Percentiles rank a stretch among this genome's conserved stretches.
Conservation (phyloP, 2,329 filamentous ascomycete genomes). For the Pseudogymnoascus sp. region DNA sequence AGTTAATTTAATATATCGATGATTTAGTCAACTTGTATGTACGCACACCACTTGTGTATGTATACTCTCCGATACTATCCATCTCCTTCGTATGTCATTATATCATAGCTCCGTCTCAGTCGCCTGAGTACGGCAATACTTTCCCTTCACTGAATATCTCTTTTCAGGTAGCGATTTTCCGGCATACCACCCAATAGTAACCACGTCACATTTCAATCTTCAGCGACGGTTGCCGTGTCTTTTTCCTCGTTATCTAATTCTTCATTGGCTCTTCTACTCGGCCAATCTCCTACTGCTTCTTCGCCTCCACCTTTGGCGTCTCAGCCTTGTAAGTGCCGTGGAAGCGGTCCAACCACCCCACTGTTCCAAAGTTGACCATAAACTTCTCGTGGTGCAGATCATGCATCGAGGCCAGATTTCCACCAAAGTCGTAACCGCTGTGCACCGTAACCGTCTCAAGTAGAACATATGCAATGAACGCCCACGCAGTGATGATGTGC, state of each 20-base stretch:
- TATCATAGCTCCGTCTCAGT: background rate
- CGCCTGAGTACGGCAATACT: background rate
- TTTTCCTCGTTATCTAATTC: background rate
- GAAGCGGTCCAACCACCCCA: conserved; percentile 47
- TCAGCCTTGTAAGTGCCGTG: conserved; percentile 38
- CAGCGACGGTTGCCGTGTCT: background rate
- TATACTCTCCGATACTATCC: background rate
- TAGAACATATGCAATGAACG: conserved; percentile 40
- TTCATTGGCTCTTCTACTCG: background rate
- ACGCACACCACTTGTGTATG: background rate
- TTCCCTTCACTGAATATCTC: background rate
- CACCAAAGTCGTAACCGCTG: conserved; percentile 49
- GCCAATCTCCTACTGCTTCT: background rate
- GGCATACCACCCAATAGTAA: background rate
- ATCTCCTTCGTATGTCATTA: background rate
- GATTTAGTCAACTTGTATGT: background rate
- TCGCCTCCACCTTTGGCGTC: background rate
- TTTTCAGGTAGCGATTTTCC: background rate
- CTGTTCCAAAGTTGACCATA: conserved; percentile 43
- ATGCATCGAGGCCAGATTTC: conserved; percentile 40
- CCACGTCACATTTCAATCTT: background rate
- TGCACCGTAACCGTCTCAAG: conserved; percentile 47
- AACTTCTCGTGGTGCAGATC: conserved; percentile 52
- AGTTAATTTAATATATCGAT: conserved; percentile 1
- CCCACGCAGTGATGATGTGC: conserved; percentile 46